These are phyloP conservation scores for Theileria luwenshuni DNA, from an alignment of 169 alveolate genomes.

Conservation along the genomic window DNA sequence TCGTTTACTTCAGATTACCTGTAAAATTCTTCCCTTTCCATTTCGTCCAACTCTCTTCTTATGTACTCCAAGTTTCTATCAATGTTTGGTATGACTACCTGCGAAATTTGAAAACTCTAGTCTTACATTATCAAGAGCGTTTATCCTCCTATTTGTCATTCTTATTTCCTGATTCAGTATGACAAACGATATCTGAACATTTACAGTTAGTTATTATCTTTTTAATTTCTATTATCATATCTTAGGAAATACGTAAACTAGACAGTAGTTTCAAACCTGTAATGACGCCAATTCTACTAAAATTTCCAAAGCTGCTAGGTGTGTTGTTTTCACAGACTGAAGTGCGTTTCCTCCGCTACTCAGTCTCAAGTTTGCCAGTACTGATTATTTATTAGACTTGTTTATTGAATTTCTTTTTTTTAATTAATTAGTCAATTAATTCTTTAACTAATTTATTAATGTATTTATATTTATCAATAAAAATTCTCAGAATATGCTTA, in stretches of 20 bases:
- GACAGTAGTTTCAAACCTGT: slow-evolving; percentile 85
- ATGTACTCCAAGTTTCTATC: slow-evolving; percentile 89
- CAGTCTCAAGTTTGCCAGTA: slow-evolving; percentile 78
- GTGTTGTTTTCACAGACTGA: slow-evolving; percentile 78
- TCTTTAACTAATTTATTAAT: not conserved
- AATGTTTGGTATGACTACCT: slow-evolving; percentile 91
- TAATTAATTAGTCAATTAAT: no score
- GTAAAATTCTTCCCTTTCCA: slow-evolving; percentile 94
- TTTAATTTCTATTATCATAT: no score
- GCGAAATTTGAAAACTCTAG: not conserved
- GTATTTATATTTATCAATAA: no score
- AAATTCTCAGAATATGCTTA: not conserved
- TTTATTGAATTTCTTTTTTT: not conserved
- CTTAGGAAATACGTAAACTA: no score
- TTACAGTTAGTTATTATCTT: no score
- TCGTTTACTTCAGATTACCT: slow-evolving; percentile 64
- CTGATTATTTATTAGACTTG: not conserved
- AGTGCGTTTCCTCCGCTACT: slow-evolving; percentile 85
- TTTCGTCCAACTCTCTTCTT: slow-evolving; percentile 92
- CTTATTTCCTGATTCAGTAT: slow-evolving; percentile 94
- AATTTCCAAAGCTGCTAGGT: slow-evolving; percentile 77
- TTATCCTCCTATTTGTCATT: slow-evolving; percentile 94
- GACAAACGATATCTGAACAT: slow-evolving; percentile 84
- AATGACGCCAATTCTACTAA: slow-evolving; percentile 91
- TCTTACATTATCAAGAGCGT: slow-evolving; percentile 91